These are phyloP conservation scores for Eucalyptus viminalis DNA, from an alignment of 345 rosid genomes.

Conservation along the genomic window DNA sequence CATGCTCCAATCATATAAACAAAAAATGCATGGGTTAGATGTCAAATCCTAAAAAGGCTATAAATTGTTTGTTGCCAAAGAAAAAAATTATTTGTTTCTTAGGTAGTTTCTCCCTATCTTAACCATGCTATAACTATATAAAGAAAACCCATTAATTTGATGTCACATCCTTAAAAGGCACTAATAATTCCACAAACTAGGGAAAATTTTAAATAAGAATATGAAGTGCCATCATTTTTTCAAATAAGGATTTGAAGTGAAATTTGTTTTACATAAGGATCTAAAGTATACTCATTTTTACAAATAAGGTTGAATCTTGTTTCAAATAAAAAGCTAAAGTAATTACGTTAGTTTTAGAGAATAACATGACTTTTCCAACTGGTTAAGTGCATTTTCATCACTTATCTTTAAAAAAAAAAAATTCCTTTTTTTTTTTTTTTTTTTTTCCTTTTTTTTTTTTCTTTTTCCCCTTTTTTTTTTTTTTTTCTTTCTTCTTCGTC, in stretches of 20 bases:
- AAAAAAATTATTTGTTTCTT: background rate
- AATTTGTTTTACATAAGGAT: rapidly evolving
- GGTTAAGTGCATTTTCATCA: rapidly evolving
- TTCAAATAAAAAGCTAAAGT: rapidly evolving
- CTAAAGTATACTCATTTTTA: rapidly evolving
- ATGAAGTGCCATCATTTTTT: rapidly evolving
- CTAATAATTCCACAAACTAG: background rate
- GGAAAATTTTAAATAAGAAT: rapidly evolving
- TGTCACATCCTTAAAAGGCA: background rate
- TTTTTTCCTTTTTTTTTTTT: no score
- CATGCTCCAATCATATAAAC: background rate
- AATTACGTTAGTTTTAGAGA: rapidly evolving
- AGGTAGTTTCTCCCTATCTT: rapidly evolving
- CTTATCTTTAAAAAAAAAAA: no score
- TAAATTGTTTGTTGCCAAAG: background rate
- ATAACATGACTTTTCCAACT: rapidly evolving
- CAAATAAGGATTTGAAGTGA: rapidly evolving
- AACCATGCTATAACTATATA: background rate
- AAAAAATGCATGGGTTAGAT: background rate
- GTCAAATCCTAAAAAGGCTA: background rate
- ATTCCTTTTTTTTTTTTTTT: no score
- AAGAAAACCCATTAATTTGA: rapidly evolving
- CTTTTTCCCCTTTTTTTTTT: rapidly evolving
- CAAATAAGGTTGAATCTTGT: rapidly evolving
- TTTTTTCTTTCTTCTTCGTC: rapidly evolving